A percentile compares a stretch with the other conserved stretches of the same genome.
Conservation (phyloP, 2,329 filamentous ascomycete species). For the Truncatella angustata region DNA sequence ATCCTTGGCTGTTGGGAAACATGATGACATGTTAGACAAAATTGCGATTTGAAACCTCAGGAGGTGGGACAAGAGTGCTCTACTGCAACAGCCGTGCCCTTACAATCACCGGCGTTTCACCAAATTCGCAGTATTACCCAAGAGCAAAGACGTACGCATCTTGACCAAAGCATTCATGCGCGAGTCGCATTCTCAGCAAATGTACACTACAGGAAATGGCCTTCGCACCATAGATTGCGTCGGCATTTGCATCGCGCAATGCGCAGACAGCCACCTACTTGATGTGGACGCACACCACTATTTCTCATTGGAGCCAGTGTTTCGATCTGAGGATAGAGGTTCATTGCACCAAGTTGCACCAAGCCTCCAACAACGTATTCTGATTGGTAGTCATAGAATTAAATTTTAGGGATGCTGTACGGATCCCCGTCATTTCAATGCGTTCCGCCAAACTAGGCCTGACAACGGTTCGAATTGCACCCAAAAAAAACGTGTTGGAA, state of each 20-base stretch:
- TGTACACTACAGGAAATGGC: too few species aligned
- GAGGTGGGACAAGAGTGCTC: background rate
- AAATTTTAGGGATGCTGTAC: constrained; percentile 20
- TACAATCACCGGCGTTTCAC: background rate
- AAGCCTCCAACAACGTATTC: constrained; percentile 12
- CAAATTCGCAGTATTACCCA: background rate
- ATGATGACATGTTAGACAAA: background rate
- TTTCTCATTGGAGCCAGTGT: constrained; percentile 1
- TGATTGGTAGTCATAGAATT: constrained; percentile 19
- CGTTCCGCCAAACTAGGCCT: constrained; percentile 19
- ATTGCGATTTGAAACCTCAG: background rate
- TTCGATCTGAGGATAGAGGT: constrained; percentile 16
- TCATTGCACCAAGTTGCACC: constrained; percentile 5
- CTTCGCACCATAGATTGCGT: background rate
- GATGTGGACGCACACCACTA: background rate
- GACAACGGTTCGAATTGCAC: background rate
- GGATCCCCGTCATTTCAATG: constrained; percentile 15
- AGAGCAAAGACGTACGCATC: too few species aligned
- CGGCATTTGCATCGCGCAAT: constrained; percentile 1
- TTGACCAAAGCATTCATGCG: too few species aligned
- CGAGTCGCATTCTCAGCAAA: too few species aligned
- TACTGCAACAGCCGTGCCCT: too few species aligned
- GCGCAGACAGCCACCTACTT: constrained; percentile 1
- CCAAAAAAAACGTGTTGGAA: background rate
- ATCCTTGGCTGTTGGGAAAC: too few species aligned